These are phyloP conservation scores for Coniochaeta ligniaria DNA, from an alignment of 2,329 filamentous ascomycete species.

Conservation along the genomic window DNA sequence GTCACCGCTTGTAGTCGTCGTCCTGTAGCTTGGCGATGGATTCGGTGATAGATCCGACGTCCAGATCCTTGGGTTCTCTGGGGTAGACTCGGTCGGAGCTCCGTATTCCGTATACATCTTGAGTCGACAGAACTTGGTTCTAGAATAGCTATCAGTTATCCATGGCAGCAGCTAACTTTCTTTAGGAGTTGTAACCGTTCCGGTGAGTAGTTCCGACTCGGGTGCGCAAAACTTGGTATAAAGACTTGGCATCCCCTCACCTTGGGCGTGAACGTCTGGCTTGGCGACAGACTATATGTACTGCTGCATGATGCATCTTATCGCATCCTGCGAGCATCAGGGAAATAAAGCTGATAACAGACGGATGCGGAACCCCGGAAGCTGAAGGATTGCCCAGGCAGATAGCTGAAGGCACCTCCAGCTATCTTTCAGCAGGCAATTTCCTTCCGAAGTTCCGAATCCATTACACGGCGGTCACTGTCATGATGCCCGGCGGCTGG, in stretches of 20 bases:
- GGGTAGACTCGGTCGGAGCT: background rate
- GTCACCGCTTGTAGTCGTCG: background rate
- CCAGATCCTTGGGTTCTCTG: background rate
- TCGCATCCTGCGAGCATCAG: background rate
- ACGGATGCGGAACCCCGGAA: background rate
- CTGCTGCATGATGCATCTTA: background rate
- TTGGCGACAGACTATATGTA: background rate
- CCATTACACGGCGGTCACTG: background rate
- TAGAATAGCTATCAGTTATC: background rate
- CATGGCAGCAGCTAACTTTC: background rate
- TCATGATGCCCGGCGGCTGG: background rate
- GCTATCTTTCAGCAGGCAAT: background rate
- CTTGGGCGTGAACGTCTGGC: background rate
- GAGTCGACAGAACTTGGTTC: background rate
- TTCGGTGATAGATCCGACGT: background rate
- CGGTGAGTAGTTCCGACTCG: background rate
- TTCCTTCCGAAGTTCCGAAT: background rate
- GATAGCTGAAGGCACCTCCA: background rate
- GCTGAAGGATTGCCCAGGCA: background rate
- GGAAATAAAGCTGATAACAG: background rate
- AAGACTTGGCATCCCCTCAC: constrained; percentile 2
- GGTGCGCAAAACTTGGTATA: background rate
- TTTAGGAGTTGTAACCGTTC: background rate
- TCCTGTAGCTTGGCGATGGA: background rate
- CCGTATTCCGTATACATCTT: background rate